These are phyloP conservation scores for Chionographis japonica DNA, from an alignment of 106 monocot species.

Conservation along the genomic window DNA sequence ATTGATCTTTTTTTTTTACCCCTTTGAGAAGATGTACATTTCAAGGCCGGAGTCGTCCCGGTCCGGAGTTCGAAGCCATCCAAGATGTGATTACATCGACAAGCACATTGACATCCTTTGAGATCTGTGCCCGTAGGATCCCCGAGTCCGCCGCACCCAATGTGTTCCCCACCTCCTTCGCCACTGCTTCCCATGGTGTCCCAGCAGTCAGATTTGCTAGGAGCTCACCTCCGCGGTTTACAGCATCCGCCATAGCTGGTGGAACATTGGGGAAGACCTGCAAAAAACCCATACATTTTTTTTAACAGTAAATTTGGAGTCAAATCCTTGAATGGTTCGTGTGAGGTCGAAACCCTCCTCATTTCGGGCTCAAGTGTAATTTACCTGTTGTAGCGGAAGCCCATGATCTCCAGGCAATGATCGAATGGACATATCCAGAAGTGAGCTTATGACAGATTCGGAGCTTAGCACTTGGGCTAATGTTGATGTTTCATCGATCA, in stretches of 20 bases:
- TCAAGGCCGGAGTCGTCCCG: constrained; percentile 28
- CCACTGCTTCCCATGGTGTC: constrained; percentile 82
- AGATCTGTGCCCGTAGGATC: constrained; percentile 49
- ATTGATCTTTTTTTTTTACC: too few relatives aligned
- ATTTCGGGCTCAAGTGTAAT: not conserved
- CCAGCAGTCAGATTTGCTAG: constrained; percentile 70
- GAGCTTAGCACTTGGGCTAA: constrained; percentile 74
- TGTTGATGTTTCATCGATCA: constrained; percentile 76
- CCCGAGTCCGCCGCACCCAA: constrained; percentile 45
- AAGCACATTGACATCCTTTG: constrained; percentile 60
- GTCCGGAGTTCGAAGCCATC: constrained; percentile 56
- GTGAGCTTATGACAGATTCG: constrained; percentile 80
- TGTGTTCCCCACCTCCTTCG: constrained; percentile 67
- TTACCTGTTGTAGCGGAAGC: constrained; percentile 89
- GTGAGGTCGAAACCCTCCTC: too few relatives aligned
- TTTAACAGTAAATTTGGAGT: too few relatives aligned
- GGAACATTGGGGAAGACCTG: constrained; percentile 83
- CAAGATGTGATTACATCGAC: constrained; percentile 65
- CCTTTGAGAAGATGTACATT: too few relatives aligned
- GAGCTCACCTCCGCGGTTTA: constrained; percentile 73
- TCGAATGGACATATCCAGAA: constrained; percentile 83
- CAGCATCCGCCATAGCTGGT: constrained; percentile 83
- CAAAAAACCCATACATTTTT: not conserved
- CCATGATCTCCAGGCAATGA: constrained; percentile 86
- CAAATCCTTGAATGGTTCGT: too few relatives aligned